Base-by-base conservation (phyloP, 2,329 filamentous ascomycete genomes). In the Neofusicoccum parvum region DNA sequence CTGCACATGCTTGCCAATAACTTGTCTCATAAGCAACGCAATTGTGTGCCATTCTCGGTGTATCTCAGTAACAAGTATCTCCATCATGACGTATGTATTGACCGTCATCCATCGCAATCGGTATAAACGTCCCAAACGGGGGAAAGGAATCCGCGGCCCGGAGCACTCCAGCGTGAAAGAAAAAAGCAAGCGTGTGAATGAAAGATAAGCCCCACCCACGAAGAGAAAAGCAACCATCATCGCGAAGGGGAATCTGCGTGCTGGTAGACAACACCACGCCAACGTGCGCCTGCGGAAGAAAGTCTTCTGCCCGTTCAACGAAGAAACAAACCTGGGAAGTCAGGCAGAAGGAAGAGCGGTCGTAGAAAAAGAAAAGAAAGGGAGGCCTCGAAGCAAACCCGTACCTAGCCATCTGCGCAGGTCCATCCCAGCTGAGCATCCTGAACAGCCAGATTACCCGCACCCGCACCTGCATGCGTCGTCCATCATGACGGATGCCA, bases 201-300 rank as follows among this genome's bases (percentile, higher is more conserved):
- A 46, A 46, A 63, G 39, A 46, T 20, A 54, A 45, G 12, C 3
- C 39, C 17, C 62, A 10, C 23, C 41, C 17, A 50, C 15, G 51
- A 41, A 50, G 34, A 62, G 34, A 62, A 51, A 27, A 64, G 36
- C 51, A 56, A 64, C 41, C 27, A 56, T 65, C 62, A 58, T 51
- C 62, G 62, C 62, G 51, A 58, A 58, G 62, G 62, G 62, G 62
- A 65, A 65, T 65, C 62, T 65, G 62, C 62, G 27, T 64, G 62
- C 49, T 64, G 27, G 43, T 54, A 46, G 41, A 65, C 36, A 23
- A 50, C 36, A 51, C 51, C 50, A 56, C 51, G 51, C 62, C 50
- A 39, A 65, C 62, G 20, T 65, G 62, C 62, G 62, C 62, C 62
- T 36, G 27, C 14, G 41, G 32, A 7, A 32, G 27, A 34, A 54